Conservation (phyloP, 805 yeast species). For the Candida berthetii region DNA sequence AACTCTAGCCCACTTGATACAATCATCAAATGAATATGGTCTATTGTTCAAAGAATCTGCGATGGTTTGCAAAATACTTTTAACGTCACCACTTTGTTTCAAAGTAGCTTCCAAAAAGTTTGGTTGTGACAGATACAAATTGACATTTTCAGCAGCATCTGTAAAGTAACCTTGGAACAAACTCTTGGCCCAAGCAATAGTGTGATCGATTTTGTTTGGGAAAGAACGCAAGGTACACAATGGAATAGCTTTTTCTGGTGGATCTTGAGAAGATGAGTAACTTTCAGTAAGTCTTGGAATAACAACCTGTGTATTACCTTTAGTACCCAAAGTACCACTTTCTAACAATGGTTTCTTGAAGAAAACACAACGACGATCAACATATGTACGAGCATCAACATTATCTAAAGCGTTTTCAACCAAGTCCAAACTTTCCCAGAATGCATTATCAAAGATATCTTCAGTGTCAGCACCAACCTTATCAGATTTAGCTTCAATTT, state of each 20-base stretch:
- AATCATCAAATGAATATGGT: constrained; percentile 88
- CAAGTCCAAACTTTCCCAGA: constrained; percentile 80
- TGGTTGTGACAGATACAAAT: constrained; percentile 84
- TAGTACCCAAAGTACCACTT: constrained; percentile 96
- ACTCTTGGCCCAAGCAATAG: constrained; percentile 98
- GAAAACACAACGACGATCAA: constrained; percentile 94
- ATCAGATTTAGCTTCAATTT: constrained; percentile 70
- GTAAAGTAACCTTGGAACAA: constrained; percentile 87
- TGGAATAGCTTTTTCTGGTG: constrained; percentile 97
- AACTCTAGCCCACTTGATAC: constrained; percentile 90
- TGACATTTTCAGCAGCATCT: constrained; percentile 91
- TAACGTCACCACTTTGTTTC: constrained; percentile 89
- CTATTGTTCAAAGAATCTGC: constrained; percentile 68
- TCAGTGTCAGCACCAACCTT: constrained; percentile 95
- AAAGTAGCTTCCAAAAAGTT: constrained; percentile 86
- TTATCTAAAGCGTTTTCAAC: constrained; percentile 97
- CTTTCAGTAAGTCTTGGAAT: constrained; percentile 93
- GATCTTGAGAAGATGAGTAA: constrained; percentile 94
- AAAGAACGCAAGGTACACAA: constrained; percentile 94
- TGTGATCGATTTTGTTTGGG: constrained; percentile 97
- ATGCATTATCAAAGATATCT: constrained; percentile 71
- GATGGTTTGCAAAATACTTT: constrained; percentile 79
- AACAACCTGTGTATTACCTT: constrained; percentile 96
- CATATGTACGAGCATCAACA: constrained; percentile 96
- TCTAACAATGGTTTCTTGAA: constrained; percentile 87